A percentile compares a stretch with the other conserved stretches of the same genome.
Evolutionary conservation across 2,329 filamentous ascomycete species (phyloP).

Genomic region (Pseudogymnoascus destructans): DNA sequence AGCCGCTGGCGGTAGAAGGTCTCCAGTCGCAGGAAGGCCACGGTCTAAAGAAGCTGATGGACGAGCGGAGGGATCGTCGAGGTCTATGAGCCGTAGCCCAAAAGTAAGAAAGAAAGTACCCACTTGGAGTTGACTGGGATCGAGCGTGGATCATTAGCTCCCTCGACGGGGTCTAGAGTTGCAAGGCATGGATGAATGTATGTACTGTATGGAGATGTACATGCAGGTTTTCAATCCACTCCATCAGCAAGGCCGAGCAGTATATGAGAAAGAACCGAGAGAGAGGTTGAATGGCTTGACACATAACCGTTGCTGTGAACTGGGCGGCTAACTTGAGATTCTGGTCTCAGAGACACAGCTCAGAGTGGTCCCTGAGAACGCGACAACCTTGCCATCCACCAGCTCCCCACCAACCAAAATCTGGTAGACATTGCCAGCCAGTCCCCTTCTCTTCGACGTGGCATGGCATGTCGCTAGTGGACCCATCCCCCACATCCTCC

Average conservation of each 20-base stretch:
- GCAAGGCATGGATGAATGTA: not conserved
- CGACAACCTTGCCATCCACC: not conserved
- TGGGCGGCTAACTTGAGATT: slow-evolving; percentile 1
- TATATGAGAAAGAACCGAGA: slow-evolving; percentile 6
- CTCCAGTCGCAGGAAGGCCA: slow-evolving; percentile 1
- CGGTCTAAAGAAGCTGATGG: slow-evolving; percentile 2
- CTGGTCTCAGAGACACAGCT: not conserved
- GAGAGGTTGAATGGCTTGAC: not conserved
- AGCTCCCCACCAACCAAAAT: not conserved
- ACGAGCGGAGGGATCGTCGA: slow-evolving; percentile 7
- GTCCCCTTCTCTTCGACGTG: slow-evolving; percentile 1
- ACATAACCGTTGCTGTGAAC: not conserved
- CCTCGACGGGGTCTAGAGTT: not conserved
- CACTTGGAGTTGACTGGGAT: not conserved
- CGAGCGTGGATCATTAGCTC: slow-evolving; percentile 5
- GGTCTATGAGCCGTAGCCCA: slow-evolving; percentile 7
- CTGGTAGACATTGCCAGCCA: not conserved
- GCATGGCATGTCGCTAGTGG: slow-evolving; percentile 5
- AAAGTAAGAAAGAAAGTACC: not conserved
- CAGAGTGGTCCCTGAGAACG: slow-evolving; percentile 1
- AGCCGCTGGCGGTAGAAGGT: slow-evolving; percentile 6
- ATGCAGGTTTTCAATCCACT: slow-evolving; percentile 3
- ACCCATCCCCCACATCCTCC: not conserved
- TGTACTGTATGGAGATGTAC: not conserved
- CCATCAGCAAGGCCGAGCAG: not conserved